These are phyloP conservation scores for Cladophialophora psammophila DNA, from an alignment of 2,329 filamentous ascomycete genomes.

Conservation along the genomic window DNA sequence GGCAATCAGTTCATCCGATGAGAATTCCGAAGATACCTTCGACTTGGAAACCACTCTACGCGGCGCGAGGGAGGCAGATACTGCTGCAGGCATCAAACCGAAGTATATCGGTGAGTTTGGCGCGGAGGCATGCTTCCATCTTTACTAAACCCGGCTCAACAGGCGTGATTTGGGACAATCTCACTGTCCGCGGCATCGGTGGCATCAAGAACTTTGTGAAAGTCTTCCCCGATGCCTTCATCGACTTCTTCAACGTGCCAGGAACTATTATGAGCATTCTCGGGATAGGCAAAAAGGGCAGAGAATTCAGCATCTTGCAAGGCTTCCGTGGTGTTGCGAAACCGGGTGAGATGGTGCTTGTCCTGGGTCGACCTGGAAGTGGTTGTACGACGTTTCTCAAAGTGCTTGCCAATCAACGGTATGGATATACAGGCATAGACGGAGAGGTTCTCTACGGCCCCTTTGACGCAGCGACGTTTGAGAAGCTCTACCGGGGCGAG, in stretches of 20 bases:
- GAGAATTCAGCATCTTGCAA: slow-evolving; percentile 76
- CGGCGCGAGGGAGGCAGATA: slow-evolving; percentile 73
- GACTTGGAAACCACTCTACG: slow-evolving; percentile 78
- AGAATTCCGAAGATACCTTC: slow-evolving; percentile 66
- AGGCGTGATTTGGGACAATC: slow-evolving; percentile 73
- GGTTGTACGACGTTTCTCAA: slow-evolving; percentile 75
- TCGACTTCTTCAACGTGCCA: slow-evolving; percentile 78
- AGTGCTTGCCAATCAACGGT: slow-evolving; percentile 71
- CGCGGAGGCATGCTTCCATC: background rate
- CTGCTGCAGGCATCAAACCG: slow-evolving; percentile 77
- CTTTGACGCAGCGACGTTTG: slow-evolving; percentile 73
- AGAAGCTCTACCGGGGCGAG: slow-evolving; percentile 76
- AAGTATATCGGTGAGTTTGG: slow-evolving; percentile 70
- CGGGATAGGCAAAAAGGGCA: slow-evolving; percentile 71
- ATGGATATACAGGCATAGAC: slow-evolving; percentile 65
- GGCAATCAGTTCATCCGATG: slow-evolving; percentile 51
- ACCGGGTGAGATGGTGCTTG: slow-evolving; percentile 88
- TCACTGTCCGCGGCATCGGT: slow-evolving; percentile 78
- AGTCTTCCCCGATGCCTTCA: slow-evolving; percentile 79
- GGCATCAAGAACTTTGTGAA: slow-evolving; percentile 74
- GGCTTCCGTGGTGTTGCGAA: slow-evolving; percentile 71
- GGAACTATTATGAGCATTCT: slow-evolving; percentile 69
- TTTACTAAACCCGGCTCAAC: background rate
- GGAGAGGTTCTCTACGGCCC: slow-evolving; percentile 81
- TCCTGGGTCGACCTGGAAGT: slow-evolving; percentile 77